Base-by-base conservation (phyloP, 495 filamentous ascomycete species). In the Neurospora tetrasperma region DNA sequence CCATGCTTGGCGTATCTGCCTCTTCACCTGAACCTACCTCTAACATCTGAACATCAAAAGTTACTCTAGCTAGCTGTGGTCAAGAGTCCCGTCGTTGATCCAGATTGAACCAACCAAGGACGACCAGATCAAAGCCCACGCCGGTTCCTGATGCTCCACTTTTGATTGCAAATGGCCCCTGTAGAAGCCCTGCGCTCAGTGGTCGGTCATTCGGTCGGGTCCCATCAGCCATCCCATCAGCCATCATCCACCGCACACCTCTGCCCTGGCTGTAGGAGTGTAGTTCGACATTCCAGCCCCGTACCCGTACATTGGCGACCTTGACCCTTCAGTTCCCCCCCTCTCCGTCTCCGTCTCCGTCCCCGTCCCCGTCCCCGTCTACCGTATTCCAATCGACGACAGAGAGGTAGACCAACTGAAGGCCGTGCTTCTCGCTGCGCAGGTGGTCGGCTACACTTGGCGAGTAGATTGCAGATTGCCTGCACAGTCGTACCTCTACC, bases 101-200 rank as follows among this genome's bases (percentile, higher is more conserved):
- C 27, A 16, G 54, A 62, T 62, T 27, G 27, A 62, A 62, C 54
- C 23, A 31, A 62, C 4, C 4, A 38, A 38, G 35, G 5, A 4
- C 0, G 54, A 62, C 54, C 12, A 62, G 54, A 62, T 62, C 54
- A 35, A 35, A 62, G 23, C 54, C 75, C 69, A 69, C 71, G 71
- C 42, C 73, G 54, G 54, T 62, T 62, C 54, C 54, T 62, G 54
- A 62, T 74, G 72, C 76, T 77, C 77, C 76, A 76, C 78, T 76
- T 74, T 74, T 74, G 78, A 76, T 75, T 74, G 69, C 73, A 72
- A 76, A 75, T 71, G 59, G 70, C 31, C 74, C 66, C 72, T 71
- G 71, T 54, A n/a, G 66, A 27, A 62, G 54, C 70, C 18, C 70
- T 16, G 20, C 69, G 9, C 20, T 42, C 18, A 46, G 43, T 70